Percentiles rank a stretch among this genome's conserved stretches.
Evolutionary conservation across 768 basidiomycete species (phyloP).

Genomic region (Podaxis sp.): DNA sequence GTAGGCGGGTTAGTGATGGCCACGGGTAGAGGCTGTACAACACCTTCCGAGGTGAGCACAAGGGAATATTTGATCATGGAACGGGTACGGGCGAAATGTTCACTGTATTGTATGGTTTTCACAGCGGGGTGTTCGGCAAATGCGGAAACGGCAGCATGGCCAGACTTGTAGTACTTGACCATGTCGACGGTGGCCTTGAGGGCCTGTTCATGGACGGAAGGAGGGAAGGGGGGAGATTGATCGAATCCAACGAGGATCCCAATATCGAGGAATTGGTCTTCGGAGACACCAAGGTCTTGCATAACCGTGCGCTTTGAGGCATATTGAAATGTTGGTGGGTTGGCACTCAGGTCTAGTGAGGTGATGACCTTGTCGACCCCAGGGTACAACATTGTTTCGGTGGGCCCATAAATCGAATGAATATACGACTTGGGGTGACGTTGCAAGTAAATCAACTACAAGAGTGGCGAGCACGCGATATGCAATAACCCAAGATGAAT

Average conservation of each 20-base stretch:
- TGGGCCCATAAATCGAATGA: constrained; percentile 89
- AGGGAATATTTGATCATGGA: constrained; percentile 91
- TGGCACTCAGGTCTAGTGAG: constrained; percentile 69
- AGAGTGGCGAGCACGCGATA: not conserved
- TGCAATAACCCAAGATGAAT: not conserved
- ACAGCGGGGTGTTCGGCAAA: constrained; percentile 80
- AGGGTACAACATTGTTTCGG: constrained; percentile 87
- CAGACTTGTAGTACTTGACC: constrained; percentile 90
- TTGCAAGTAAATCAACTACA: constrained; percentile 89
- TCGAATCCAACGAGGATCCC: constrained; percentile 91
- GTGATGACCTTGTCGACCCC: constrained; percentile 87
- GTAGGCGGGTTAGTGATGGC: constrained; percentile 45
- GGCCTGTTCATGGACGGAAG: constrained; percentile 74
- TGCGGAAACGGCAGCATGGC: constrained; percentile 72
- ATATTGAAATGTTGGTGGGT: constrained; percentile 73
- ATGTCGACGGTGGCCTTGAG: constrained; percentile 87
- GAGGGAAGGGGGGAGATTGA: constrained; percentile 73
- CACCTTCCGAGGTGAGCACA: constrained; percentile 83
- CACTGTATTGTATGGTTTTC: constrained; percentile 73
- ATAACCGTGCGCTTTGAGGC: constrained; percentile 73
- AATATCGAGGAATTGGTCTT: constrained; percentile 94
- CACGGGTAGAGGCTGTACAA: constrained; percentile 76
- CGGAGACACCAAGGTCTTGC: constrained; percentile 53
- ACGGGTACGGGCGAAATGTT: constrained; percentile 84
- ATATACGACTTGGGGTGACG: constrained; percentile 92